Conservation (phyloP, 768 basidiomycete genomes). For the Suillus subaureus region DNA sequence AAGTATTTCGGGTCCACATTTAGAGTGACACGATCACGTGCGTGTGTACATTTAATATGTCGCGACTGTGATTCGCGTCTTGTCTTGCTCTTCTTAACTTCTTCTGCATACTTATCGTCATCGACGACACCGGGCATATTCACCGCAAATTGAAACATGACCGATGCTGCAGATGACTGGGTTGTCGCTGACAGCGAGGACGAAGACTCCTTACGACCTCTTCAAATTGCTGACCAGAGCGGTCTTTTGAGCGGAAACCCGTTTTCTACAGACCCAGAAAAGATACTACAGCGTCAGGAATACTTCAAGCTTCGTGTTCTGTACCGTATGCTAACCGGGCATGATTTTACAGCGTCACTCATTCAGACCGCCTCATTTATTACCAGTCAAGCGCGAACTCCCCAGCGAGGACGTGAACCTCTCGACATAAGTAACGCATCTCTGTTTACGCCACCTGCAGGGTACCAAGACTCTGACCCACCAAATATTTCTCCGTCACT, state of each 20-base stretch:
- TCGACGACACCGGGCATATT: slow-evolving; percentile 3
- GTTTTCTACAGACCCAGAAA: neutral
- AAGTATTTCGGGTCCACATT: neutral
- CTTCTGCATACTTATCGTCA: neutral
- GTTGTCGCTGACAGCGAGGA: slow-evolving; percentile 54
- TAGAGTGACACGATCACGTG: neutral
- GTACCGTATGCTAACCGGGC: neutral
- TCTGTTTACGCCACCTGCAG: slow-evolving; percentile 31
- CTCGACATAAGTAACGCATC: slow-evolving; percentile 16
- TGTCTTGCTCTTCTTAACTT: neutral
- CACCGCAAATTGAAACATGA: slow-evolving; percentile 10
- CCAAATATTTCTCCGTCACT: slow-evolving; percentile 15
- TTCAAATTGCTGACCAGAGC: neutral
- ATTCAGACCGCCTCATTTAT: slow-evolving; percentile 25
- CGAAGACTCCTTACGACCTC: slow-evolving; percentile 24
- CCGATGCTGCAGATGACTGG: slow-evolving; percentile 34
- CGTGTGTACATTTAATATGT: neutral
- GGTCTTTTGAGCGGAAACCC: neutral
- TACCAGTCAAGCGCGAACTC: slow-evolving; percentile 17
- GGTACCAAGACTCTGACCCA: slow-evolving; percentile 3
- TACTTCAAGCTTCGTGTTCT: neutral
- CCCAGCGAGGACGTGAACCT: slow-evolving; percentile 11
- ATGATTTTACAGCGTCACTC: slow-evolving; percentile 12
- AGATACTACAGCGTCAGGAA: neutral
- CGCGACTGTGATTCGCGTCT: neutral